A percentile compares a stretch with the other conserved stretches of the same genome.
phyloP scores from a whole-genome alignment of 768 basidiomycete species.

The Tulasnella sp. region DNA sequence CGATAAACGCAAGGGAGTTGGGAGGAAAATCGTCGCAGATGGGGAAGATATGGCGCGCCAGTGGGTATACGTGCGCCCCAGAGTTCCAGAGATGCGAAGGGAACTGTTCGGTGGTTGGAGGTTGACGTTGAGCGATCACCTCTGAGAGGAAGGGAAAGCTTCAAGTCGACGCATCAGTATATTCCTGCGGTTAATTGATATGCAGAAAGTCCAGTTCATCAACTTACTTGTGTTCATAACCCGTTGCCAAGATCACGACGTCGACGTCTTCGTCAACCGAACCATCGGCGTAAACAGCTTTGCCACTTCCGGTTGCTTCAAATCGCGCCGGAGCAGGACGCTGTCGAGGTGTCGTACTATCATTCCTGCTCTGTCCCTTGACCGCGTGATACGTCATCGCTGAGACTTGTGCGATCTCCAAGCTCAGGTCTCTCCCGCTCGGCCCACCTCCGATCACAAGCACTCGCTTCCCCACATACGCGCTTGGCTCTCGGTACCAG shows the following conservation, averaged over 20 bases:
- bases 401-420: slow-evolving; percentile 36
- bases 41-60: slow-evolving; percentile 60
- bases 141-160: slow-evolving; percentile 4
- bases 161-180: background rate
- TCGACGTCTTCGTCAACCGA: slow-evolving; percentile 43
- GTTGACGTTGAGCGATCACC: background rate
- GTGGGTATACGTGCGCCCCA: slow-evolving; percentile 54
- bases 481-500: slow-evolving; percentile 47
- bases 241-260: slow-evolving; percentile 63
- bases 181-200: background rate
- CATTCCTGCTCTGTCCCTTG: slow-evolving; percentile 26
- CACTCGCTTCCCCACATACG: slow-evolving; percentile 28
- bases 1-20: slow-evolving; percentile 50
- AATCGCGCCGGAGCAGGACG: slow-evolving; percentile 37
- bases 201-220: background rate
- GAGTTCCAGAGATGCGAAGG: slow-evolving; percentile 50
- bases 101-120: slow-evolving; percentile 18
- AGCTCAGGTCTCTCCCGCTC: slow-evolving; percentile 55
- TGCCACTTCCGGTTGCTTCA: slow-evolving; percentile 26
- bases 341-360: slow-evolving; percentile 28
- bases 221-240: slow-evolving; percentile 42
- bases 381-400: slow-evolving; percentile 33
- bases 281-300: slow-evolving; percentile 50
- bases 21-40: slow-evolving; percentile 35
- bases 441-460: slow-evolving; percentile 42